Percentiles rank a stretch among this genome's conserved stretches.
These are phyloP conservation scores for Fusarium oxysporum DNA, from an alignment of 2,329 filamentous ascomycete species.

Conservation along the genomic window DNA sequence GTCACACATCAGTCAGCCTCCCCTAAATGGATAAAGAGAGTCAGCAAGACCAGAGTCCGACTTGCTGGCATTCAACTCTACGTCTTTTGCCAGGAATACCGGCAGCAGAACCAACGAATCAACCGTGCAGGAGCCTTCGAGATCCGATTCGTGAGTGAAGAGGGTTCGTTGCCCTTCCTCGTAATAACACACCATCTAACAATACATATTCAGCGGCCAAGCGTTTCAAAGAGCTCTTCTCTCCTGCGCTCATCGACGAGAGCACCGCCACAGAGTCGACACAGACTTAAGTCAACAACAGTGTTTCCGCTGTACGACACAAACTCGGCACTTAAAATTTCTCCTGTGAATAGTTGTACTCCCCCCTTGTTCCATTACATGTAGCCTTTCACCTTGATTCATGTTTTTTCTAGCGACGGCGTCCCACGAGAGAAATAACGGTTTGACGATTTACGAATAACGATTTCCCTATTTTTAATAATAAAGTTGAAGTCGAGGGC, in stretches of 20 bases:
- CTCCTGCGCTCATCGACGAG: conserved; percentile 34
- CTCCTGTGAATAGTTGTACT: background rate
- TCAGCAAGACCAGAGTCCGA: conserved; percentile 60
- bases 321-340: conserved; percentile 6
- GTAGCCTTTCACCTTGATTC: conserved; percentile 31
- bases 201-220: conserved; percentile 36
- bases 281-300: conserved; percentile 9
- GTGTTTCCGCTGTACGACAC: background rate
- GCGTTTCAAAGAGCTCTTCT: conserved; percentile 58
- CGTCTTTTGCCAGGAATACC: conserved; percentile 69
- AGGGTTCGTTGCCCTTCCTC: conserved; percentile 47
- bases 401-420: conserved; percentile 34
- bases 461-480: conserved; percentile 38
- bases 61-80: conserved; percentile 67
- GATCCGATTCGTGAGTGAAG: conserved; percentile 60
- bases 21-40: conserved; percentile 63
- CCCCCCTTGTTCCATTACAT: conserved; percentile 12
- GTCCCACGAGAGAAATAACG: conserved; percentile 22
- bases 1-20: conserved; percentile 65
- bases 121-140: conserved; percentile 62
- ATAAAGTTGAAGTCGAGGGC: conserved; percentile 24
- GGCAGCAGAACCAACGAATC: conserved; percentile 63
- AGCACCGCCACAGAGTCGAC: conserved; percentile 31
- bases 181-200: conserved; percentile 11
- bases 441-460: conserved; percentile 44